Evolutionary conservation across 1,284 basidiomycete genomes (phyloP).

Genomic region (Neonothopanus nambi): DNA sequence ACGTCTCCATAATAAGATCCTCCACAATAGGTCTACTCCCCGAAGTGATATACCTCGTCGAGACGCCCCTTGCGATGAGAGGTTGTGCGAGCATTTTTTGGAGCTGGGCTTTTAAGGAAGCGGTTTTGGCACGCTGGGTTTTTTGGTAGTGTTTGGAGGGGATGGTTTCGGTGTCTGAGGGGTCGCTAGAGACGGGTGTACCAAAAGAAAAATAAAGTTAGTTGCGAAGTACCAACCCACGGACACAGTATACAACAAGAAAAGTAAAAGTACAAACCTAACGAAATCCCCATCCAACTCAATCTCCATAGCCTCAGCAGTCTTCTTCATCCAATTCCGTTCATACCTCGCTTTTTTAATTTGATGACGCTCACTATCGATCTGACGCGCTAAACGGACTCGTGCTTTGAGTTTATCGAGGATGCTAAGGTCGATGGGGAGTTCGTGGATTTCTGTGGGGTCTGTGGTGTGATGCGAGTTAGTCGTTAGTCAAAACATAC

Average conservation of each 20-base stretch:
- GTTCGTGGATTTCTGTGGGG: constrained; percentile 75
- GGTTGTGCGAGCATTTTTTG: constrained; percentile 76
- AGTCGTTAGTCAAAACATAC: too few species aligned
- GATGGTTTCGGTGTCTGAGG: background rate
- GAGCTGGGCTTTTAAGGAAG: constrained; percentile 72
- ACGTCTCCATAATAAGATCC: constrained; percentile 72
- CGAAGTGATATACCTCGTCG: constrained; percentile 85
- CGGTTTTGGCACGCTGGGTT: constrained; percentile 50
- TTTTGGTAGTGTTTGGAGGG: constrained; percentile 44
- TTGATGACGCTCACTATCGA: constrained; percentile 82
- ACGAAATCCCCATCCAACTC: constrained; percentile 78
- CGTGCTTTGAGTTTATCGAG: constrained; percentile 85
- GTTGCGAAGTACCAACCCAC: too few species aligned
- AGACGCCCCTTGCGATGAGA: constrained; percentile 81
- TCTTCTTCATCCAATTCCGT: constrained; percentile 86
- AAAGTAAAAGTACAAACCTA: constrained; percentile 10
- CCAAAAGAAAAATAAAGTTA: too few species aligned
- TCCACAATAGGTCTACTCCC: constrained; percentile 79
- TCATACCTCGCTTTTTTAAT: constrained; percentile 89
- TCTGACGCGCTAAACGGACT: constrained; percentile 82
- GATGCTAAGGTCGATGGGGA: constrained; percentile 81
- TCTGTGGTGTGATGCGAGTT: too few species aligned
- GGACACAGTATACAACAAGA: too few species aligned
- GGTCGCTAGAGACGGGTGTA: background rate
- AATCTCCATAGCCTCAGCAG: constrained; percentile 93